These are phyloP conservation scores for Alternaria angustiovoidea DNA, from an alignment of 2,329 filamentous ascomycete genomes.

Conservation along the genomic window DNA sequence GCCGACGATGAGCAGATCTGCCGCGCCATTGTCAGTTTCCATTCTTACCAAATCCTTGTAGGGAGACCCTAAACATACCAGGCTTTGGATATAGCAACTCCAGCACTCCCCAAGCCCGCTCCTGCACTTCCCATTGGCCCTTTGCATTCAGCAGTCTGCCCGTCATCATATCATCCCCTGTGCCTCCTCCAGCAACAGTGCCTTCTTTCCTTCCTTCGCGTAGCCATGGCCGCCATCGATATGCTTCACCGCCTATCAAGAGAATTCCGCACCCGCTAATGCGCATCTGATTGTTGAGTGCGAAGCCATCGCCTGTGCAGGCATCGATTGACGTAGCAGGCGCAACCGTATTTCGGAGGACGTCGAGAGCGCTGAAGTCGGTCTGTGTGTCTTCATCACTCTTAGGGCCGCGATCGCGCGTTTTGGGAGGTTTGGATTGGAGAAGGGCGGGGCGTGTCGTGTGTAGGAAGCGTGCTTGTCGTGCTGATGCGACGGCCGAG, in stretches of 20 bases:
- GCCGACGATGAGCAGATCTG: slow-evolving; percentile 89
- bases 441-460: slow-evolving; percentile 18
- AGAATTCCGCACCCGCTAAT: slow-evolving; percentile 75
- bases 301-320: slow-evolving; percentile 83
- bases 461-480: slow-evolving; percentile 32
- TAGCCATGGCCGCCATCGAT: slow-evolving; percentile 86
- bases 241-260: slow-evolving; percentile 85
- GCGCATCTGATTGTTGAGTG: slow-evolving; percentile 80
- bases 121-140: slow-evolving; percentile 80
- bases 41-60: not conserved
- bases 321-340: slow-evolving; percentile 86
- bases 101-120: slow-evolving; percentile 77
- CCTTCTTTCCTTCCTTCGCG: slow-evolving; percentile 47
- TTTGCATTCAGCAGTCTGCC: slow-evolving; percentile 72
- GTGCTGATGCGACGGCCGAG: slow-evolving; percentile 3
- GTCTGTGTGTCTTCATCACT: slow-evolving; percentile 70
- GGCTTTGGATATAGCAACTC: slow-evolving; percentile 86
- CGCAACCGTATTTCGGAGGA: slow-evolving; percentile 76
- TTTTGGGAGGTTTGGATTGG: slow-evolving; percentile 52
- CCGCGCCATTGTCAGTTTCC: slow-evolving; percentile 22
- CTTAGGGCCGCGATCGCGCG: slow-evolving; percentile 67
- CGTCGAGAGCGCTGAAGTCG: slow-evolving; percentile 79
- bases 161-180: slow-evolving; percentile 47
- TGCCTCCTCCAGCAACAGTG: slow-evolving; percentile 23
- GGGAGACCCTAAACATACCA: slow-evolving; percentile 62